Base-by-base conservation (phyloP, 148 eudicot species). In the Nyssa sinensis region DNA sequence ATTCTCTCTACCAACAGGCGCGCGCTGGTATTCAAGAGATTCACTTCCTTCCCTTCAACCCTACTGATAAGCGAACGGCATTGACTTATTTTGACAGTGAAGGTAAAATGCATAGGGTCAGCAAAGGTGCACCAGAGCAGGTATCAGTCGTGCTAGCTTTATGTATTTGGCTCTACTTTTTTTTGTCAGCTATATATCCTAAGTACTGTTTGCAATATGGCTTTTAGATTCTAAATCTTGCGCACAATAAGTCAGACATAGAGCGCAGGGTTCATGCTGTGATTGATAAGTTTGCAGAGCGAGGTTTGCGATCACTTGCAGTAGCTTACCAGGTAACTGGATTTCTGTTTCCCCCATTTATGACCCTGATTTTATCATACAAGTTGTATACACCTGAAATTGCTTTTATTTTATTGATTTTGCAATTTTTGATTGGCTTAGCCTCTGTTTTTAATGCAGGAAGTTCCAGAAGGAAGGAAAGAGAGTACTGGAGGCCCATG, bases 91-190 rank as follows among this genome's bases (percentile, higher is more conserved):
- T 93, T 41, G 98, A 93, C 73, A 27, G 87, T 32, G 82, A 93
- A n/a, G 98, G 98, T 63, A 91, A 88, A 88, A 81, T 83, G 99
- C 97, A 95, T 74, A 85, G 99, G 66, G 99, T 92, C 72, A 95
- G 99, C 84, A 95, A 95, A 93, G 99, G 99, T 75, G 99, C 99
- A 74, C 99, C 99, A 0, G 99, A 95, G 84, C 99, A 95, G 97
- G 99, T 95, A 87, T 64, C 30, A 24, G 55, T 70, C 55, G 62
- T 37, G 11, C 57, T 16, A 63, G 25, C 66, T 51, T 63, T 30
- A 23, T 58, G 32, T 19, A 62, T 44, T 71, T 44, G 6, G 14
- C 19, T 44, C 33, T n/a, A 25, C 25, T n/a, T 17, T 25, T 21
- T 57, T 29, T 66, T 74, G 30, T 44, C 17, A 44, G 16, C 16